A percentile compares a stretch with the other conserved stretches of the same genome.
These are phyloP conservation scores for Chrysanthemum lavandulifolium DNA, from an alignment of 129 eudicot species.

Conservation along the genomic window DNA sequence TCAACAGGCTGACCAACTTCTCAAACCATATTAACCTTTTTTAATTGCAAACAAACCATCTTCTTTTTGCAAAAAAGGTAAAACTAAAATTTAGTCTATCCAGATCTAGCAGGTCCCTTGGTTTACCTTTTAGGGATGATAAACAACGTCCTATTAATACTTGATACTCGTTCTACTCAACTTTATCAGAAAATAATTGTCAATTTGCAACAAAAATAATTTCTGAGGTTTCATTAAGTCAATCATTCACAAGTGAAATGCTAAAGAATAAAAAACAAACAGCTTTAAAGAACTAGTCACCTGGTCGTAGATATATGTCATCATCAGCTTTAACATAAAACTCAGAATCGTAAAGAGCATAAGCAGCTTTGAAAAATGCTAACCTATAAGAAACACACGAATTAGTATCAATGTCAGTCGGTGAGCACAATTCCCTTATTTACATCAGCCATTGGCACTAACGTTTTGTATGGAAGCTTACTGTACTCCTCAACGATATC, in stretches of 20 bases:
- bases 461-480: conserved; percentile 70
- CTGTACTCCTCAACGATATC: conserved; percentile 57
- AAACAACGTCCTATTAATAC: too few species aligned
- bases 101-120: too few species aligned
- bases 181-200: neutral
- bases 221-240: neutral
- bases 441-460: conserved; percentile 29
- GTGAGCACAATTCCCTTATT: conserved; percentile 1
- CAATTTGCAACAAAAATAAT: neutral
- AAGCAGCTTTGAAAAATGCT: conserved; percentile 70
- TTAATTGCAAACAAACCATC: conserved; percentile 9
- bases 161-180: too few species aligned
- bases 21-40: conserved; percentile 8
- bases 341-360: conserved; percentile 60
- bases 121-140: too few species aligned
- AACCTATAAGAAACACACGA: conserved; percentile 37
- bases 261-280: conserved; percentile 6
- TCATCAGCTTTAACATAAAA: conserved; percentile 75
- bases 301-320: conserved; percentile 70
- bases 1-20: neutral
- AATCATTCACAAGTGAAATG: neutral
- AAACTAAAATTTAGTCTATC: too few species aligned
- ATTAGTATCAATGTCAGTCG: conserved; percentile 13
- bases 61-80: neutral
- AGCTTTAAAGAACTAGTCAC: conserved; percentile 27